phyloP scores from a whole-genome alignment of 495 filamentous ascomycete genomes.

The Penicillium dipodomyicola region DNA sequence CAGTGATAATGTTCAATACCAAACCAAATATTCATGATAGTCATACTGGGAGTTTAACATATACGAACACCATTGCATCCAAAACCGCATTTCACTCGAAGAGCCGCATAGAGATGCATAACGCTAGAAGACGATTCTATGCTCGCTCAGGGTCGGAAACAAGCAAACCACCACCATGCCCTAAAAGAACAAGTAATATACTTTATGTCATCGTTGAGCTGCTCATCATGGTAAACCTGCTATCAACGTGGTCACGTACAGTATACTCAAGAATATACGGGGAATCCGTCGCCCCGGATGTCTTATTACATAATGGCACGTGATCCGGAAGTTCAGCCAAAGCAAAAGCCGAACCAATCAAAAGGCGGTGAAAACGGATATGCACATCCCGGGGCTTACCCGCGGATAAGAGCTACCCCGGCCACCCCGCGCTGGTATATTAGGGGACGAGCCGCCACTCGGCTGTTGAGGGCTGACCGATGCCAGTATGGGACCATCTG shows the following conservation, averaged over 20 bases:
- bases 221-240: too few relatives aligned
- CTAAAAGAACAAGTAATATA: background rate
- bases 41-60: background rate
- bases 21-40: constrained; percentile 12
- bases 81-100: background rate
- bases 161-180: constrained; percentile 6
- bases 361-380: background rate
- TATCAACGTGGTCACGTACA: too few relatives aligned
- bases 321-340: background rate
- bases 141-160: constrained; percentile 18
- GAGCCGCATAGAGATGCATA: constrained; percentile 19
- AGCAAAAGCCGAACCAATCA: constrained; percentile 1
- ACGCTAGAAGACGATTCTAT: constrained; percentile 23
- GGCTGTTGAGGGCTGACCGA: constrained; percentile 13
- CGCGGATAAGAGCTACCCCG: constrained; percentile 15
- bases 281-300: too few relatives aligned
- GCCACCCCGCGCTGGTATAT: constrained; percentile 5
- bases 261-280: too few relatives aligned
- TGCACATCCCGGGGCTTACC: constrained; percentile 4
- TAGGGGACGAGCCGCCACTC: constrained; percentile 11
- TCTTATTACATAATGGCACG: background rate
- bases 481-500: background rate
- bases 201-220: too few relatives aligned
- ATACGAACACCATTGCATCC: background rate
- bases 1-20: background rate